These are phyloP conservation scores for Colletotrichum eremochloae DNA, from an alignment of 2,329 filamentous ascomycete genomes.

Conservation along the genomic window DNA sequence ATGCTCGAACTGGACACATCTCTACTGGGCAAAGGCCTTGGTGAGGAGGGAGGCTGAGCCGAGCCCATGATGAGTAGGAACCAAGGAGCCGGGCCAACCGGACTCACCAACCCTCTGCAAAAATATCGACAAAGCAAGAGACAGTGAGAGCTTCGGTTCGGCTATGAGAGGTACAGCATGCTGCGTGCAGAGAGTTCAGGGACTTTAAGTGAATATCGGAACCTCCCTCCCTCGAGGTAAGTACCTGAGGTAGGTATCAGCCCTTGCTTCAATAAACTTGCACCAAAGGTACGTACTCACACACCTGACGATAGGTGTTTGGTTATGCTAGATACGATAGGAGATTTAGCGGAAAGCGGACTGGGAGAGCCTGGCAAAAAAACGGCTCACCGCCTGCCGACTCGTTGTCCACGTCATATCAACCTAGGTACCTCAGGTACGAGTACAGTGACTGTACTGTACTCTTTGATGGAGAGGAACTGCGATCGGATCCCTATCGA, in stretches of 20 bases:
- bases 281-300: background rate
- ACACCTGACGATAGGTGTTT: background rate
- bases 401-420: slow-evolving; percentile 19
- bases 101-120: background rate
- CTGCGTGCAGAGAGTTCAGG: background rate
- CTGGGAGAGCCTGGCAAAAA: slow-evolving; percentile 9
- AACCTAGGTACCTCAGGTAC: background rate
- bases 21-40: slow-evolving; percentile 30
- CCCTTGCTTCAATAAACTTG: background rate
- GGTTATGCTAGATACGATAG: background rate
- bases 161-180: background rate
- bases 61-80: slow-evolving; percentile 13
- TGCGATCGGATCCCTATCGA: background rate
- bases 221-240: background rate
- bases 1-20: slow-evolving; percentile 33
- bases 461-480: background rate
- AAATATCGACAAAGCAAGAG: background rate
- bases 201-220: background rate
- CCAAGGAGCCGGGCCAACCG: background rate
- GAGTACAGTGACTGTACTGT: no score
- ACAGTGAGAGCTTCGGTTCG: background rate
- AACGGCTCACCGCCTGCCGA: slow-evolving; percentile 15
- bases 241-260: background rate
- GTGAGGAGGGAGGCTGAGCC: slow-evolving; percentile 10
- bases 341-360: slow-evolving; percentile 4